Evolutionary conservation across 106 monocot species (phyloP).

Genomic region (Cymbidium sinense): DNA sequence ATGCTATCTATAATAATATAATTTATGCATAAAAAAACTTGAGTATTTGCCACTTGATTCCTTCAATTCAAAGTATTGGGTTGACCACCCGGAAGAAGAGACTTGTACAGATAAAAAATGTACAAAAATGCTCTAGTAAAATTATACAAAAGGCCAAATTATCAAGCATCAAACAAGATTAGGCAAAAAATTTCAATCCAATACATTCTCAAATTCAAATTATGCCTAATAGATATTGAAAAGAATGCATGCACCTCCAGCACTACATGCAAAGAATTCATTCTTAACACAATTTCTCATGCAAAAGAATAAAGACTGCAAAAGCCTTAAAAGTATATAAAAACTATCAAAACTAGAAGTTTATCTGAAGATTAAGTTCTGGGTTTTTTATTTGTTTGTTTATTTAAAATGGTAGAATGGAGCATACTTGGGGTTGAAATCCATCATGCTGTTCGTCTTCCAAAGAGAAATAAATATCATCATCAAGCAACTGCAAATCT

Average conservation of each 20-base stretch:
- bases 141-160: neutral
- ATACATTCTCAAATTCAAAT: neutral
- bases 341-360: neutral
- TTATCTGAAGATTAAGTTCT: neutral
- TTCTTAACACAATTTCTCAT: neutral
- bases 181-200: neutral
- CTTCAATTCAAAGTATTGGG: neutral
- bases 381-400: neutral
- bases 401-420: neutral
- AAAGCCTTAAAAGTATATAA: neutral
- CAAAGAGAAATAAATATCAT: conserved; percentile 76
- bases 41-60: neutral
- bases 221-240: neutral
- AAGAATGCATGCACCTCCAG: neutral
- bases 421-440: conserved; percentile 30
- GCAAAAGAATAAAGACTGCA: neutral
- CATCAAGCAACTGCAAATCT: conserved; percentile 87
- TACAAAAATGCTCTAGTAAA: neutral
- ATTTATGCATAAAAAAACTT: neutral
- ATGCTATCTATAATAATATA: neutral
- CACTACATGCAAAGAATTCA: neutral
- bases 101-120: neutral
- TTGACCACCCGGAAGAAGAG: neutral
- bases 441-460: conserved; percentile 50
- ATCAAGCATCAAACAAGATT: neutral